Base-by-base conservation (phyloP, 2,329 filamentous ascomycete genomes). In the Monosporascus ibericus region DNA sequence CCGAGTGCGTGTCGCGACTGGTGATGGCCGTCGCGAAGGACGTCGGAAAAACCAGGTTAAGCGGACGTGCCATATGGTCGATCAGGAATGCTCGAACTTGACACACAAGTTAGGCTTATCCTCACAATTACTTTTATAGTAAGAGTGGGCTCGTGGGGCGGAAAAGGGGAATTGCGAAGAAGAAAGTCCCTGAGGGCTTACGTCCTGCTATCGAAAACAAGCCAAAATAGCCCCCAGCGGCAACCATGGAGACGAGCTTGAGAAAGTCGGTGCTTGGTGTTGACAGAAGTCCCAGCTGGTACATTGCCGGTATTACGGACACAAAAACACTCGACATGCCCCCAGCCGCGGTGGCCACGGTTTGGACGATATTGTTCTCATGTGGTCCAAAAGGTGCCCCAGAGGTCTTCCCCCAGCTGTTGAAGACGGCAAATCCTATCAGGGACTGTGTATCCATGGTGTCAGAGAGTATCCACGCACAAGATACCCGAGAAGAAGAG, bases 301-400 rank as follows among this genome's bases (percentile, higher is more conserved):
- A 78, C 50, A 78, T 62, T 8, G 76, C 76, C 5, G 75, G 76
- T 44, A 77, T 72, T 34, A 72, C 75, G 22, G 74, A 75, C 27
- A 77, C 65, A 61, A 78, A 79, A 53, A 78, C 72, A 54, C 63
- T 70, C 48, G 70, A 72, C n/a, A 78, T 64, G 53, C 75, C 75
- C 54, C 75, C 76, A 27, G 75, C 72, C 20, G 74, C 75, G 14
- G 73, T 77, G 6, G 76, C 76, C 48, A 73, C 68, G 2, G 76
- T 76, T 61, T 79, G 75, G 47, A 76, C 68, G 55, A 77, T 77
- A 58, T 75, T 75, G 65, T 78, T 78, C 65, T 78, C 75, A 53
- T 73, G 72, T 20, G 76, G 75, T 2, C 75, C 75, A 52, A 78
- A 78, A 47, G 63, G 67, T 48, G 24, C 18, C 9, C 27, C 27